These are phyloP conservation scores for Gossypium davidsonii DNA, from an alignment of 441 rosid species.

Conservation along the genomic window DNA sequence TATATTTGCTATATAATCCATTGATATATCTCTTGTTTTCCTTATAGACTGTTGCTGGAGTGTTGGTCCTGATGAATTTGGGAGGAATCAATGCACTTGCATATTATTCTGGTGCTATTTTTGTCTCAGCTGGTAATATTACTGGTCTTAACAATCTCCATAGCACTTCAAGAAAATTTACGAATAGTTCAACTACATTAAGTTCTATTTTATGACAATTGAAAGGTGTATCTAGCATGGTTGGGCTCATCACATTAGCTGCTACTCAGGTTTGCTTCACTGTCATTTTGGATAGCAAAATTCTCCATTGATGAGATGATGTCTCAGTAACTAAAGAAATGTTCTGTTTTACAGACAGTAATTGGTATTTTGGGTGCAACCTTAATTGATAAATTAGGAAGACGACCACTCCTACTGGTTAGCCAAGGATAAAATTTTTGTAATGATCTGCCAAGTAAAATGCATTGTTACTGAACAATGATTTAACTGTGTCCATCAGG, in stretches of 20 bases:
- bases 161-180: neutral
- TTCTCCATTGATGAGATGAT: neutral
- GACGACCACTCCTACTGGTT: conserved; percentile 83
- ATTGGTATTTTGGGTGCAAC: conserved; percentile 54
- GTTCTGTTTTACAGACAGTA: conserved; percentile 38
- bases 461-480: conserved; percentile 3
- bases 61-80: conserved; percentile 47
- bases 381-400: conserved; percentile 68
- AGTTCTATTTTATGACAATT: neutral
- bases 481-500: conserved; percentile 15
- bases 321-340: neutral
- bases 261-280: conserved; percentile 28
- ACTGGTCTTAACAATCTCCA: neutral
- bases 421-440: neutral
- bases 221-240: conserved; percentile 2
- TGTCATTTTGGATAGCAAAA: neutral
- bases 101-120: conserved; percentile 42
- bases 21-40: neutral
- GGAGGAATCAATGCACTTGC: conserved; percentile 49
- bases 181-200: neutral
- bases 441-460: neutral
- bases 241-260: neutral
- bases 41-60: conserved; percentile 54
- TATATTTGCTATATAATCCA: neutral
- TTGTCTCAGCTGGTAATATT: conserved; percentile 41